phyloP scores from a whole-genome alignment of 805 yeast species.

The Teunomyces funiuensis region DNA sequence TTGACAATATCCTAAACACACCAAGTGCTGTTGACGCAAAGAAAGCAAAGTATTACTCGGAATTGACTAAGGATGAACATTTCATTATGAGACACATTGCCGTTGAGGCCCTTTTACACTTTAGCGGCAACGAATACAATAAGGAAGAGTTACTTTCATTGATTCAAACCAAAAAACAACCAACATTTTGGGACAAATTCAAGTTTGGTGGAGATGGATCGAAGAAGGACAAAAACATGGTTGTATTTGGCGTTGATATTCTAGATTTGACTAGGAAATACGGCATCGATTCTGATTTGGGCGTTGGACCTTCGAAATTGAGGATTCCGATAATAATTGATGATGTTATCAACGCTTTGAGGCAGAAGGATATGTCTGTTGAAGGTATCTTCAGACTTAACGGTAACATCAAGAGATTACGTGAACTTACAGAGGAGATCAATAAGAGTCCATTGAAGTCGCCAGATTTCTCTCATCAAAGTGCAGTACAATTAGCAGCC shows the following conservation, averaged over 20 bases:
- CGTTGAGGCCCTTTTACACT: constrained; percentile 48
- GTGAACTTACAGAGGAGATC: constrained; percentile 69
- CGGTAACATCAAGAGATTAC: constrained; percentile 85
- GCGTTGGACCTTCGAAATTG: constrained; percentile 78
- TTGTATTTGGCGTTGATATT: constrained; percentile 78
- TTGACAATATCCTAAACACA: constrained; percentile 11
- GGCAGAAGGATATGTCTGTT: constrained; percentile 89
- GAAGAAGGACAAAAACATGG: constrained; percentile 25
- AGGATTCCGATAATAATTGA: constrained; percentile 84
- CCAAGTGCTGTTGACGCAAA: constrained; percentile 4
- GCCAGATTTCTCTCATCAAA: constrained; percentile 72
- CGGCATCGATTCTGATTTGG: constrained; percentile 83
- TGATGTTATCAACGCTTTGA: constrained; percentile 78
- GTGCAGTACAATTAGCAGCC: constrained; percentile 91
- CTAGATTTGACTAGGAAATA: constrained; percentile 63
- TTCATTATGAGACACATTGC: constrained; percentile 59
- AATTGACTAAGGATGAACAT: constrained; percentile 57
- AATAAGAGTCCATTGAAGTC: constrained; percentile 70
- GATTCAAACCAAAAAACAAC: constrained; percentile 43
- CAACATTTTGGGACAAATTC: constrained; percentile 56
- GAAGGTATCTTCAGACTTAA: constrained; percentile 96
- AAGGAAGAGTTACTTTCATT: constrained; percentile 39
- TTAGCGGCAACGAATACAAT: constrained; percentile 21
- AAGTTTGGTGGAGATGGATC: constrained; percentile 33
- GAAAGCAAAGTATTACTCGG: constrained; percentile 58